Evolutionary conservation across 139 green algal species (phyloP), one percentile per base, ranked within the genome.

Genomic region (Volvox reticuliferus): DNA sequence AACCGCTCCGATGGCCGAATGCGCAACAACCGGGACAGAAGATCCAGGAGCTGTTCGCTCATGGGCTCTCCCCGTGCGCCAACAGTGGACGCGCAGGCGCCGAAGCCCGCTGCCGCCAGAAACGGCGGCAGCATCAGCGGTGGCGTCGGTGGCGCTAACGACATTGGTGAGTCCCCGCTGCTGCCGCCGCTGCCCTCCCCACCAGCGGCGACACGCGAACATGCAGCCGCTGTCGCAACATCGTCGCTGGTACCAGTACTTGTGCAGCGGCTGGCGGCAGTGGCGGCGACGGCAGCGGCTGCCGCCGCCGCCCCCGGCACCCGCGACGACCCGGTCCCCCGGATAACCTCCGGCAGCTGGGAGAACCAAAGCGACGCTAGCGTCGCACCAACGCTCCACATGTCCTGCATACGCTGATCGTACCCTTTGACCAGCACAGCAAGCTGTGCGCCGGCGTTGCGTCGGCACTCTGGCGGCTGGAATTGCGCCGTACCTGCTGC

Each of bases 381-480:
- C 36, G 84, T 89, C 13, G 68, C 68, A 14, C 84, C 84, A 28
- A 89, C 35, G 26, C 68, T 33, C 84, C 84, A 89, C 84, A 89
- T 89, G 84, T 89, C 84, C 84, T 89, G 84, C 35, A 71, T 19
- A 6, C 85, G 85, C 69, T 89, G 85, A 71, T 89, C 85, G 85
- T 89, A 89, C 65, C 85, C 85, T 50, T 82, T 82, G 37, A 68
- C 68, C 37, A 89, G 85, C 20, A 89, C 85, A 12, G 85, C 69
- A 75, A 82, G 44, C 83, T 89, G 83, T 37, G 83, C 35, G 17
- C 36, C 67, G 28, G 65, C 13, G 67, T 50, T 73, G 36, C 83
- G 37, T 5, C 85, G 37, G 85, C 85, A 89, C 69, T 89, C 85
- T 0, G 85, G 85, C 68, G 85, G 85, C 69, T 89, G 85, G 85